Evolutionary conservation across 345 rosid species (phyloP).

Genomic region (Excoecaria agallocha): DNA sequence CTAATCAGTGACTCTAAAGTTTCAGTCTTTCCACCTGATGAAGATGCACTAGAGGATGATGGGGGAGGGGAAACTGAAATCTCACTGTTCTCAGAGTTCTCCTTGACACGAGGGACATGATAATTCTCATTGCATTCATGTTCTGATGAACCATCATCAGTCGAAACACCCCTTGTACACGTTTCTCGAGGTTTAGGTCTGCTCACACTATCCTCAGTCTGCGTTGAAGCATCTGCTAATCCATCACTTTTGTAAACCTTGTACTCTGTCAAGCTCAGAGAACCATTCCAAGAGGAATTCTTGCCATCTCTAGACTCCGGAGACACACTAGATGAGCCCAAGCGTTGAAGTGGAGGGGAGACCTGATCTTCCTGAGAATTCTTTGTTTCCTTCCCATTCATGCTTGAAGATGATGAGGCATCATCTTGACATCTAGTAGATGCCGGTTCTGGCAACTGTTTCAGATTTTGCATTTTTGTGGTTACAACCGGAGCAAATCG

Average conservation of each 20-base stretch:
- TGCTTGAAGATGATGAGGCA: constrained; percentile 72
- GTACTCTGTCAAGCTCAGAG: constrained; percentile 74
- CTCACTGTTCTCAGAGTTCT: constrained; percentile 45
- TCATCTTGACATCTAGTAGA: constrained; percentile 79
- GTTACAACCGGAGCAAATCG: constrained; percentile 15
- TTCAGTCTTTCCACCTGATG: constrained; percentile 69
- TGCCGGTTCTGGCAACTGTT: constrained; percentile 62
- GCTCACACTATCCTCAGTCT: constrained; percentile 69
- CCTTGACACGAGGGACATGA: constrained; percentile 39
- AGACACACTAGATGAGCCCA: constrained; percentile 58
- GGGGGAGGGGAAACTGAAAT: constrained; percentile 68
- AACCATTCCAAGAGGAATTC: constrained; percentile 63
- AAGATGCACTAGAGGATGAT: constrained; percentile 62
- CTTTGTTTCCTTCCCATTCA: constrained; percentile 65
- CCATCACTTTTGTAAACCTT: constrained; percentile 67
- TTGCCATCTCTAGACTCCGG: constrained; percentile 66
- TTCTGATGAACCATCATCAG: constrained; percentile 61
- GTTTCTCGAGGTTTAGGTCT: constrained; percentile 52
- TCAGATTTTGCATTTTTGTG: constrained; percentile 23
- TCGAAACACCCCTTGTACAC: constrained; percentile 84
- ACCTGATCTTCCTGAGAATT: constrained; percentile 75
- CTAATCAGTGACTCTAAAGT: constrained; percentile 88
- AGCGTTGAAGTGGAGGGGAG: constrained; percentile 59
- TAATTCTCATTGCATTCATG: constrained; percentile 32
- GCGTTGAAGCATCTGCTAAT: constrained; percentile 82